Evolutionary conservation across 192 early-diverging fungal species (phyloP).

Genomic region (Piromyces sp.): DNA sequence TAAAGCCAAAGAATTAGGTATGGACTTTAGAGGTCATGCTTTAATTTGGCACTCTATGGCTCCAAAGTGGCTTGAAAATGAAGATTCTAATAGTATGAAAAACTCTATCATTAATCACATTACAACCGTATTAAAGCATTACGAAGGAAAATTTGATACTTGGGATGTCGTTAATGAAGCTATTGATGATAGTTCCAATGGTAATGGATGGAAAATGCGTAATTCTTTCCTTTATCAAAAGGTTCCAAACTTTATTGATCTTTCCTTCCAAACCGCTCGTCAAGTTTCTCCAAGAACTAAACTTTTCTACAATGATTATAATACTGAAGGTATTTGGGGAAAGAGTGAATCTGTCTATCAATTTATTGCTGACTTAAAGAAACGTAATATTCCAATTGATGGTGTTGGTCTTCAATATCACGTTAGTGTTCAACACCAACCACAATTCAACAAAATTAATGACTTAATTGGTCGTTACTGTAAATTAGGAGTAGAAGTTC

Average conservation of each 20-base stretch:
- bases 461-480: not conserved
- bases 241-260: not conserved
- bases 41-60: not conserved
- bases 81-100: not conserved
- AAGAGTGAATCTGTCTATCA: no score
- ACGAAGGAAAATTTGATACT: no score
- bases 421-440: not conserved
- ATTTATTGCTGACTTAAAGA: no score
- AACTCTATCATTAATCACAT: not conserved
- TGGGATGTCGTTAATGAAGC: no score
- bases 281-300: no score
- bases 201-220: not conserved
- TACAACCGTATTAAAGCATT: no score
- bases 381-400: no score
- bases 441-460: not conserved
- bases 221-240: not conserved
- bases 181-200: not conserved
- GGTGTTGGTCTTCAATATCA: not conserved
- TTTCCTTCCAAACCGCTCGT: not conserved
- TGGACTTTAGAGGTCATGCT: not conserved
- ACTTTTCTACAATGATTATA: no score
- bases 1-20: not conserved
- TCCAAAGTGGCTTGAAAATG: not conserved
- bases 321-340: no score
- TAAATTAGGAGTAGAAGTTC: no score